phyloP scores from a whole-genome alignment of 768 basidiomycete genomes.

The Coprinopsis sp. region DNA sequence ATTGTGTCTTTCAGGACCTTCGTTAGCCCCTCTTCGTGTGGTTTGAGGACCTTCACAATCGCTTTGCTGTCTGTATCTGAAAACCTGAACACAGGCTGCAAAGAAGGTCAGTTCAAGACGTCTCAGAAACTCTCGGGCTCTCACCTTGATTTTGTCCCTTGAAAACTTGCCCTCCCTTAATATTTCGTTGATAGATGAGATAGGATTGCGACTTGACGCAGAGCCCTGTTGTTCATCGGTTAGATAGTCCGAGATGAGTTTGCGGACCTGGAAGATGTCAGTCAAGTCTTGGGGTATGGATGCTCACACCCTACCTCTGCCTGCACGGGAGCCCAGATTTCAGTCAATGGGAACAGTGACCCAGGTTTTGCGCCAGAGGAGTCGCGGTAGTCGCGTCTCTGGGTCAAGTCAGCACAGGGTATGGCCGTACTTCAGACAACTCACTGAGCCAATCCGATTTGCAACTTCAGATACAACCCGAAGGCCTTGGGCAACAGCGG shows the following conservation, averaged over 20 bases:
- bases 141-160: constrained; percentile 77
- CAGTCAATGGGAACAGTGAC: constrained; percentile 74
- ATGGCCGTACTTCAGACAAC: constrained; percentile 27
- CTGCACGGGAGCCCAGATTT: constrained; percentile 87
- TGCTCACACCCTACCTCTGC: constrained; percentile 56
- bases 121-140: neutral
- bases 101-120: neutral
- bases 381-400: constrained; percentile 92
- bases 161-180: constrained; percentile 77
- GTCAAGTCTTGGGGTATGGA: constrained; percentile 4
- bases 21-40: constrained; percentile 82
- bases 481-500: constrained; percentile 89
- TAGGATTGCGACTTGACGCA: constrained; percentile 76
- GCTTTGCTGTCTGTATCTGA: constrained; percentile 81
- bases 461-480: constrained; percentile 88
- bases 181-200: constrained; percentile 91
- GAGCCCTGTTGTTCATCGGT: constrained; percentile 86
- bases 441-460: constrained; percentile 84
- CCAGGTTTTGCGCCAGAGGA: constrained; percentile 73
- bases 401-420: constrained; percentile 11
- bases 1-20: constrained; percentile 84
- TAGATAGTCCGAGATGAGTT: constrained; percentile 82
- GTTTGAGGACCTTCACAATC: constrained; percentile 60
- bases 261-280: constrained; percentile 57
- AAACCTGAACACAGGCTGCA: constrained; percentile 84